Conservation (phyloP, 2,329 filamentous ascomycete genomes). For the Golovinomyces cichoracearum region DNA sequence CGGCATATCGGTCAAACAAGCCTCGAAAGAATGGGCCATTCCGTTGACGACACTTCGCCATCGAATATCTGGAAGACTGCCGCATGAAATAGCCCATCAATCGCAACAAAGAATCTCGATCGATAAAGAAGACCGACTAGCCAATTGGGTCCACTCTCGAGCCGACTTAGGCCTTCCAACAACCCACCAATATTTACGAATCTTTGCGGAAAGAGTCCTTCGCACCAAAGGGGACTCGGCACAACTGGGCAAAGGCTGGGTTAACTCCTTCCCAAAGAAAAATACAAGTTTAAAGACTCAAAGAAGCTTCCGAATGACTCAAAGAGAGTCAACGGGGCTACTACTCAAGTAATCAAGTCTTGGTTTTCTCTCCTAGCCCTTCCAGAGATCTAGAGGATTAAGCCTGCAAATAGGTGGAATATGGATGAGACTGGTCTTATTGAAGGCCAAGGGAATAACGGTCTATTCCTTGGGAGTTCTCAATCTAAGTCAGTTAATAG, state of each 20-base stretch:
- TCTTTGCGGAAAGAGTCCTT: background rate
- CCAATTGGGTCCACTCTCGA: background rate
- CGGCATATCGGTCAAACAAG: background rate
- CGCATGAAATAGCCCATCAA: too few species aligned
- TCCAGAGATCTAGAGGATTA: background rate
- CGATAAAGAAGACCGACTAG: too few species aligned
- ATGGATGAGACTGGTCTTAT: background rate
- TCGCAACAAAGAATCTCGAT: too few species aligned
- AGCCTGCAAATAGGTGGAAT: background rate
- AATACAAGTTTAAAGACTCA: background rate
- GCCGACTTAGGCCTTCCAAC: background rate
- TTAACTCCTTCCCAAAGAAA: background rate
- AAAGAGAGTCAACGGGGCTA: too few species aligned
- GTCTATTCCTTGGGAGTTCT: conserved; percentile 2
- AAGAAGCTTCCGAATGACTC: background rate
- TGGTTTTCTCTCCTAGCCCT: too few species aligned
- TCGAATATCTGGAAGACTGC: background rate
- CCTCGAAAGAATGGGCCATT: background rate
- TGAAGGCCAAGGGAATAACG: background rate
- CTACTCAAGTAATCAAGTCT: too few species aligned
- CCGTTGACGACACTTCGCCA: background rate
- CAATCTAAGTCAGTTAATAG: conserved; percentile 2
- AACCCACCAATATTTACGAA: background rate
- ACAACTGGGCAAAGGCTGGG: background rate
- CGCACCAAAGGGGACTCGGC: background rate